Conservation (phyloP, 306 rosid genomes). For the Pyrus betulifolia region DNA sequence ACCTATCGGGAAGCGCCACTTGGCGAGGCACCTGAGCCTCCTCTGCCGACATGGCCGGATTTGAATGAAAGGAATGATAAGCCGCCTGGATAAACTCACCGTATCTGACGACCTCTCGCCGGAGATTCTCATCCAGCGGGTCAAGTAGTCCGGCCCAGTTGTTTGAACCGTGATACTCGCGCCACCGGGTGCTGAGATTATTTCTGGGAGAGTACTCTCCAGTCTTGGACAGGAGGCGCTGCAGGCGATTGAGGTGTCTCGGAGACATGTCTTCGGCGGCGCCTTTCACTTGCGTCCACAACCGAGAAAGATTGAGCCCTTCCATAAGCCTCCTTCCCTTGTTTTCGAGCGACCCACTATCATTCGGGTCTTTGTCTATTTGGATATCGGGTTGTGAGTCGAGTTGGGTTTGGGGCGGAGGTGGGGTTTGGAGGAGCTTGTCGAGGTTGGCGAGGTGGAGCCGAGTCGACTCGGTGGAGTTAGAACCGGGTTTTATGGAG, state of each 20-base stretch:
- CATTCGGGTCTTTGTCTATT: neutral
- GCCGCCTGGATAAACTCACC: constrained; percentile 92
- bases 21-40: constrained; percentile 39
- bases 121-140: constrained; percentile 87
- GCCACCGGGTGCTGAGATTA: constrained; percentile 52
- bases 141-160: constrained; percentile 81
- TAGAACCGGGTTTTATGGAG: neutral
- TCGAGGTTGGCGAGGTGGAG: constrained; percentile 68
- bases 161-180: constrained; percentile 67
- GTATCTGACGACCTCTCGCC: constrained; percentile 78
- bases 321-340: constrained; percentile 40
- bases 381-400: constrained; percentile 5
- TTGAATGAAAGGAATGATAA: constrained; percentile 57
- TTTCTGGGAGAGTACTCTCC: constrained; percentile 75
- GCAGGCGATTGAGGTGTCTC: constrained; percentile 49
- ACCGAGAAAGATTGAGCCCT: constrained; percentile 39
- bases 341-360: constrained; percentile 12
- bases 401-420: constrained; percentile 4
- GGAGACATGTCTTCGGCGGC: constrained; percentile 90
- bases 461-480: constrained; percentile 24
- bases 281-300: constrained; percentile 56
- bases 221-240: constrained; percentile 56
- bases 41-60: constrained; percentile 61
- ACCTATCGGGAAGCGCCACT: constrained; percentile 45
- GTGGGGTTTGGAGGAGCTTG: constrained; percentile 45